These are phyloP conservation scores for Skeletonema grethae DNA, from an alignment of 108 stramenopile genomes.

Conservation along the genomic window DNA sequence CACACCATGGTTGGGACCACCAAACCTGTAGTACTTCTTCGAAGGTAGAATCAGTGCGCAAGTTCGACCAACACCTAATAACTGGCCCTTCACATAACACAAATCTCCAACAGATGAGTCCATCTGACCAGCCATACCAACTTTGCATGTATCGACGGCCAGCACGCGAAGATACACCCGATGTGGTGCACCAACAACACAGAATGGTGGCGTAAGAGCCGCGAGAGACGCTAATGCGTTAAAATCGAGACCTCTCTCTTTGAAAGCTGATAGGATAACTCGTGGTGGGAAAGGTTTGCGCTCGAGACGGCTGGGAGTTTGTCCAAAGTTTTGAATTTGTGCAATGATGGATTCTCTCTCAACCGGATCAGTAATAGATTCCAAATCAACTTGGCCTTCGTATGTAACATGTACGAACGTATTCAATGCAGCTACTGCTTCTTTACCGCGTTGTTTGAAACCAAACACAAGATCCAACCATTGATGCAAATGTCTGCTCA, in stretches of 20 bases:
- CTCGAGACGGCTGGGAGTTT: slow-evolving; percentile 92
- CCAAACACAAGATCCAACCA: slow-evolving; percentile 99
- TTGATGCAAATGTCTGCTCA: slow-evolving; percentile 89
- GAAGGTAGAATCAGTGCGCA: slow-evolving; percentile 72
- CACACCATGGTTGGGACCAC: slow-evolving; percentile 81
- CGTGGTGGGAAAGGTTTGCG: slow-evolving; percentile 74
- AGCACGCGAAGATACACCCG: slow-evolving; percentile 62
- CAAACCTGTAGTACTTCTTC: slow-evolving; percentile 83
- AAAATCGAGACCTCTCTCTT: slow-evolving; percentile 82
- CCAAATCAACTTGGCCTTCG: slow-evolving; percentile 95
- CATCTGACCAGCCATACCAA: slow-evolving; percentile 70
- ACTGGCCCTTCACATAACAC: slow-evolving; percentile 76
- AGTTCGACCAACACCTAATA: slow-evolving; percentile 79
- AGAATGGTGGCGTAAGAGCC: slow-evolving; percentile 91
- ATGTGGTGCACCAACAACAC: slow-evolving; percentile 92
- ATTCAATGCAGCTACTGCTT: slow-evolving; percentile 88
- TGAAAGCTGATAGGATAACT: slow-evolving; percentile 50
- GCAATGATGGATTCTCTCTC: slow-evolving; percentile 92
- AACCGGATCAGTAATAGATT: slow-evolving; percentile 85
- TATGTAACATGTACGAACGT: slow-evolving; percentile 98
- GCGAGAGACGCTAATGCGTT: slow-evolving; percentile 80
- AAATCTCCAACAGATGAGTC: slow-evolving; percentile 88
- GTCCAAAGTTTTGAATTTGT: slow-evolving; percentile 98
- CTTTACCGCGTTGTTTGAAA: slow-evolving; percentile 87
- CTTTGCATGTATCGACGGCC: slow-evolving; percentile 63